Evolutionary conservation across 129 eudicot genomes (phyloP), one percentile per base, ranked within the genome.

Genomic region (Solidago caesia): DNA sequence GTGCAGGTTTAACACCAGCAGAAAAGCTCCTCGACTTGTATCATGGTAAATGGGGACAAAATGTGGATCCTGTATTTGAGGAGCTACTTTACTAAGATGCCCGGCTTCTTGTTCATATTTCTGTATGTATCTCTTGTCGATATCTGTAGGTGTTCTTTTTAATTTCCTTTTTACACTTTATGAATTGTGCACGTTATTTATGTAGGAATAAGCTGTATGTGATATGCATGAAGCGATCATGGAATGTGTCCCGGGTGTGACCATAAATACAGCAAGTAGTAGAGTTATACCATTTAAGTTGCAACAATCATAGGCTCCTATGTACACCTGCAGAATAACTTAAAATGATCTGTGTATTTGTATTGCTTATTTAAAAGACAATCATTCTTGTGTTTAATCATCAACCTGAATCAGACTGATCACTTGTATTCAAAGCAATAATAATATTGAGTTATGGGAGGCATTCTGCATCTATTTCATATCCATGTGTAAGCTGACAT

Each of bases 21-120:
- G 98, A 93, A 83, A 93, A 87, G 82, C 98, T 93, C 44, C 81
- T 93, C 57, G 89, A 90, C 27, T 64, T 93, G 84, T 93, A 93
- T 83, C 89, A 93, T 75, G 96, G 83, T 51, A 93, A 90, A 73
- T 93, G 96, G 98, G 98, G 96, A 26, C 75, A 82, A 70, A 84
- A 68, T 67, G 96, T 88, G 44, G 96, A 93, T 87, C 98, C 96
- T 41, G 91, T 93, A 21, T 93, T 93, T 51, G 84, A 90, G 80
- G 96, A 93, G 70, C 85, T 93, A 11, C 96, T 93, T 29, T 90
- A 93, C 83, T 93, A 72, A 90, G 73, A 56, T 81, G 55, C 21
- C 14, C 70, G 29, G 15, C 61, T 71, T 81, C 43, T 67, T 67
- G 81, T 81, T 64, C 74, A 76, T 71, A 67, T 65, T 39, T 49